These are phyloP conservation scores for Colletotrichum horii DNA, from an alignment of 2,329 filamentous ascomycete genomes.

Conservation along the genomic window DNA sequence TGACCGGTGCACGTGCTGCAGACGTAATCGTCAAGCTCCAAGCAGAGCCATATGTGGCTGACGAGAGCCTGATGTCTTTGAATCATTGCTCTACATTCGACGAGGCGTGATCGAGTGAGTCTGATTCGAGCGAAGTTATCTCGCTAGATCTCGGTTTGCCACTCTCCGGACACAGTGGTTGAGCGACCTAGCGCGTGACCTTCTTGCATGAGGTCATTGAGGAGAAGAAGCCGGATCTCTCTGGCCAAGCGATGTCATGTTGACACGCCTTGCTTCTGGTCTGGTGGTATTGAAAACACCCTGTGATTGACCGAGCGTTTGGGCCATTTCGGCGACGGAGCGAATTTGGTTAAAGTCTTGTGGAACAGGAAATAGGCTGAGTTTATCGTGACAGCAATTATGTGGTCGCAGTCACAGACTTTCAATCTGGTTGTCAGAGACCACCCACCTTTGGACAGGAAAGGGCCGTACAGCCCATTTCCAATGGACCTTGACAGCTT, in stretches of 20 bases:
- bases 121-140: constrained; percentile 34
- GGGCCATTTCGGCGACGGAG: neutral
- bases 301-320: neutral
- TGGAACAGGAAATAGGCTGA: neutral
- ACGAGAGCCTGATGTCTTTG: constrained; percentile 32
- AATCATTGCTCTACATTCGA: constrained; percentile 30
- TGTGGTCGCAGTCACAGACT: neutral
- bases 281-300: neutral
- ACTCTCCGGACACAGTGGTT: constrained; percentile 35
- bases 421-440: neutral
- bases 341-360: neutral
- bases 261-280: neutral
- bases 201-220: constrained; percentile 26
- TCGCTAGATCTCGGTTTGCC: constrained; percentile 32
- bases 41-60: constrained; percentile 32
- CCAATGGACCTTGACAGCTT: neutral
- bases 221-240: constrained; percentile 29
- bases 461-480: neutral
- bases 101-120: constrained; percentile 31
- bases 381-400: neutral
- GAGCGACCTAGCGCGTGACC: constrained; percentile 26
- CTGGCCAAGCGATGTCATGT: constrained; percentile 24
- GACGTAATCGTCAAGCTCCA: constrained; percentile 34
- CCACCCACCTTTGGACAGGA: neutral
- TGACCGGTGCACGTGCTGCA: constrained; percentile 24